Evolutionary conservation across 2,329 filamentous ascomycete genomes (phyloP).

Genomic region (Fusarium subglutinans): DNA sequence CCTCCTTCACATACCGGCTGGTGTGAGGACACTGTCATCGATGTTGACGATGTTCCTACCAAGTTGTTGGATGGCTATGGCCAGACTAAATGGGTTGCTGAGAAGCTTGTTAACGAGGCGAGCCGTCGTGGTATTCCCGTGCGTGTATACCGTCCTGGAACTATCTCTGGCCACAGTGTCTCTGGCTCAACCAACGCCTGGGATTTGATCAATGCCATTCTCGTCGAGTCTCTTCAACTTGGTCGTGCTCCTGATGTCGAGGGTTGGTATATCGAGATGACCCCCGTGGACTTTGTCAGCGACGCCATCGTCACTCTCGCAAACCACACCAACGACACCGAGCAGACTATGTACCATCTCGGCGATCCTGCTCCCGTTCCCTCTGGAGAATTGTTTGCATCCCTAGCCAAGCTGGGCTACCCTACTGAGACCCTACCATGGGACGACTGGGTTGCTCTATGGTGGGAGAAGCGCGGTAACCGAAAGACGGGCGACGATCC

Average conservation of each 20-base stretch:
- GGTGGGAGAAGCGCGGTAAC: slow-evolving; percentile 74
- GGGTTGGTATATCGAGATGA: slow-evolving; percentile 85
- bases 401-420: slow-evolving; percentile 74
- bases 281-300: slow-evolving; percentile 83
- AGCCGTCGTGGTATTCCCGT: slow-evolving; percentile 74
- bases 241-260: slow-evolving; percentile 75
- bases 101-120: slow-evolving; percentile 77
- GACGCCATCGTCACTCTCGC: slow-evolving; percentile 76
- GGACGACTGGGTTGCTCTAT: slow-evolving; percentile 78
- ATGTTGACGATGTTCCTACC: slow-evolving; percentile 72
- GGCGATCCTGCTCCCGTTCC: slow-evolving; percentile 77
- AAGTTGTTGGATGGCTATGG: slow-evolving; percentile 79
- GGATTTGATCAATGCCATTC: slow-evolving; percentile 78
- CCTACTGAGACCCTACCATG: slow-evolving; percentile 72
- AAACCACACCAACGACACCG: slow-evolving; percentile 67
- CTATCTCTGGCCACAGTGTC: slow-evolving; percentile 79
- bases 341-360: slow-evolving; percentile 76
- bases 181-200: slow-evolving; percentile 81
- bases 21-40: slow-evolving; percentile 74
- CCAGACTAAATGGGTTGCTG: slow-evolving; percentile 84
- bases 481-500: slow-evolving; percentile 73
- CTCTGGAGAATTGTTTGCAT: slow-evolving; percentile 71
- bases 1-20: slow-evolving; percentile 76
- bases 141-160: slow-evolving; percentile 77
- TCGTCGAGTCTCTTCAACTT: slow-evolving; percentile 80